These are phyloP conservation scores for Mucuna pruriens DNA, from an alignment of 306 rosid species.

Conservation along the genomic window DNA sequence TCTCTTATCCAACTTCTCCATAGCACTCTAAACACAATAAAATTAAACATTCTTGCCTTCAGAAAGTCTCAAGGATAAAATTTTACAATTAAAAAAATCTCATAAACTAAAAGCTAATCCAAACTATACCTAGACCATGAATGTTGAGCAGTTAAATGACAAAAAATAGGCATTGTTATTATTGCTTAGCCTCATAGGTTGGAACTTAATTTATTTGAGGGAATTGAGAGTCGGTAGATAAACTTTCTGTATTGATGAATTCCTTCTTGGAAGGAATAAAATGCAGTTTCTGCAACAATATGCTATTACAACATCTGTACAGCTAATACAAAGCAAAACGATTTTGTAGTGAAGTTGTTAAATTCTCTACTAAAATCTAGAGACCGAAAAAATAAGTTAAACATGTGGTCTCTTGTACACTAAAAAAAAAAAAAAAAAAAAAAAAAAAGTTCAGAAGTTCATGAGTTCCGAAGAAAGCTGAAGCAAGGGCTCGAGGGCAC, in stretches of 20 bases:
- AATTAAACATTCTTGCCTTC: background rate
- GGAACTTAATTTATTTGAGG: background rate
- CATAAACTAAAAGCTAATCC: background rate
- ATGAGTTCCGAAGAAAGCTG: conserved; percentile 60
- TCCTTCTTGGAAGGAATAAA: conserved; percentile 39
- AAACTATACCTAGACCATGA: background rate
- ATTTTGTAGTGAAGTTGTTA: conserved; percentile 3
- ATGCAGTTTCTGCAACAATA: conserved; percentile 41
- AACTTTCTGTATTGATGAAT: conserved; percentile 38
- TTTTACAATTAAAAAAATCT: background rate
- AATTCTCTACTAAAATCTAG: conserved; percentile 44
- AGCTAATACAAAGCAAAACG: conserved; percentile 38
- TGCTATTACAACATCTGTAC: conserved; percentile 44
- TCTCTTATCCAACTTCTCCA: background rate
- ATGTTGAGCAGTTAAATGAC: background rate
- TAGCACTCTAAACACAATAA: background rate
- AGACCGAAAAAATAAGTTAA: conserved; percentile 16
- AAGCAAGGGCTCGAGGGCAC: conserved; percentile 74
- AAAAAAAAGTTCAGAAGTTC: conserved; percentile 55
- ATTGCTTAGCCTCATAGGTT: background rate
- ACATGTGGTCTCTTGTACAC: conserved; percentile 29
- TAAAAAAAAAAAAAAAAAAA: background rate
- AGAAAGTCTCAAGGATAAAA: background rate
- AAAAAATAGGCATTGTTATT: background rate
- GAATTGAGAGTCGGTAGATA: background rate